Evolutionary conservation across 306 rosid genomes (phyloP).

Genomic region (Dryas drummondii): DNA sequence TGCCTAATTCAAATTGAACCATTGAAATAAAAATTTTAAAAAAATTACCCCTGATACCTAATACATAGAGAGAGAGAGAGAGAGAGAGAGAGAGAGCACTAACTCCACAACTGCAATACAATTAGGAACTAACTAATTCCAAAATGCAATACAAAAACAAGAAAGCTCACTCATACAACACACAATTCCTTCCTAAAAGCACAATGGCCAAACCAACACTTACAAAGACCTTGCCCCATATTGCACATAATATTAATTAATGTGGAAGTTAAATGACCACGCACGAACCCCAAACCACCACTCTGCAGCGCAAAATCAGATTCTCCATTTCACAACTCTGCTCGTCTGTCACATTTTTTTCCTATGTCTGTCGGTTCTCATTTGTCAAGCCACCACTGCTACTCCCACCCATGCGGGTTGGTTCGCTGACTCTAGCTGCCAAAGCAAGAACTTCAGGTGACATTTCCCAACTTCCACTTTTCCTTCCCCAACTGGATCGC

Average conservation of each 20-base stretch:
- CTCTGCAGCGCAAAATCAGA: slow-evolving; percentile 33
- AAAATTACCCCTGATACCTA: too few species aligned
- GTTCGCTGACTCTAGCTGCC: slow-evolving; percentile 84
- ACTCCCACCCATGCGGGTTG: slow-evolving; percentile 59
- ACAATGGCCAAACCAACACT: slow-evolving; percentile 49
- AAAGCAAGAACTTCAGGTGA: slow-evolving; percentile 95
- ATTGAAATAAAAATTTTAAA: background rate
- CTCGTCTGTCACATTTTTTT: slow-evolving; percentile 10
- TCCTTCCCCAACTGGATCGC: slow-evolving; percentile 97
- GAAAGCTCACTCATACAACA: slow-evolving; percentile 59
- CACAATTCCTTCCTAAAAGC: slow-evolving; percentile 52
- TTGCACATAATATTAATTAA: slow-evolving; percentile 48
- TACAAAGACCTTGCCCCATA: slow-evolving; percentile 45
- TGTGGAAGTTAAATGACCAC: slow-evolving; percentile 35
- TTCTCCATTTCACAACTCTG: slow-evolving; percentile 15
- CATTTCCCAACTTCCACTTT: slow-evolving; percentile 99
- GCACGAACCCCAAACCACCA: slow-evolving; percentile 27
- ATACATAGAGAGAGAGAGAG: background rate
- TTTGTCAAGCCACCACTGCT: slow-evolving; percentile 51
- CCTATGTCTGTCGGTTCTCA: slow-evolving; percentile 37
- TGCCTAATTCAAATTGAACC: background rate
- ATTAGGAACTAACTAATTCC: slow-evolving; percentile 40
- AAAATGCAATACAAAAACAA: slow-evolving; percentile 42
- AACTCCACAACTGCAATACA: slow-evolving; percentile 40
- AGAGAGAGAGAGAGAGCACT: slow-evolving; percentile 19